A percentile compares a stretch with the other conserved stretches of the same genome.
phyloP scores from a whole-genome alignment of 2,329 filamentous ascomycete species.

The Xylariaceae sp. region DNA sequence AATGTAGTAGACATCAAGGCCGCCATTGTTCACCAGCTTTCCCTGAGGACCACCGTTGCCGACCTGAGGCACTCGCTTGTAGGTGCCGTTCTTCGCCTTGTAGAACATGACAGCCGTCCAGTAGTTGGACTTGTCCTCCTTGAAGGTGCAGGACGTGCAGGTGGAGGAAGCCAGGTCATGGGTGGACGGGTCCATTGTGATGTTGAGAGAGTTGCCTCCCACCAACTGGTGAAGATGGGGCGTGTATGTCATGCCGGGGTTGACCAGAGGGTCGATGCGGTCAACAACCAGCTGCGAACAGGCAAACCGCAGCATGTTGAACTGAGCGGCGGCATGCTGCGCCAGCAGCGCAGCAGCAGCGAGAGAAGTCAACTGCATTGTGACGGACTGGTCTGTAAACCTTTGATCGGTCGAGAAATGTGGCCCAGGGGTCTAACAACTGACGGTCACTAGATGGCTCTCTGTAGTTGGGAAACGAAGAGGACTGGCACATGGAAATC shows the following conservation, averaged over 20 bases:
- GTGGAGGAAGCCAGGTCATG: constrained; percentile 34
- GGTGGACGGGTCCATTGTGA: constrained; percentile 35
- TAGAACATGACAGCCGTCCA: constrained; percentile 45
- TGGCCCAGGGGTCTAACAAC: background rate
- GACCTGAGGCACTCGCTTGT: constrained; percentile 38
- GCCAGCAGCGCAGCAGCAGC: constrained; percentile 27
- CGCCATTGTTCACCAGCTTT: constrained; percentile 37
- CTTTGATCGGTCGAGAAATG: background rate
- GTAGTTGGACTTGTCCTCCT: constrained; percentile 42
- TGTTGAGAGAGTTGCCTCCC: constrained; percentile 41
- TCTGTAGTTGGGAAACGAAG: constrained; percentile 3
- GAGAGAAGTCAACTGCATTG: constrained; percentile 30
- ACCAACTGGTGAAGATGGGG: constrained; percentile 45
- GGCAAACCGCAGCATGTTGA: constrained; percentile 42
- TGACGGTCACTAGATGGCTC: too few species aligned
- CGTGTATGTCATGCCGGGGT: constrained; percentile 39
- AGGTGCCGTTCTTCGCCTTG: constrained; percentile 38
- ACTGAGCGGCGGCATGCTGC: constrained; percentile 27
- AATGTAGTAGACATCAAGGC: constrained; percentile 42
- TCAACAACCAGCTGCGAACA: constrained; percentile 45
- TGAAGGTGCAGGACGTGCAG: constrained; percentile 41
- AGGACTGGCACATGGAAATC: constrained; percentile 8
- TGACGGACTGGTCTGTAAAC: background rate
- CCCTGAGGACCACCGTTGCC: constrained; percentile 42
- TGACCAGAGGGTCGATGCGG: constrained; percentile 41